A percentile compares a stretch with the other conserved stretches of the same genome.
These are phyloP conservation scores for Phytopythium mirpurense DNA, from an alignment of 352 stramenopile genomes.

Conservation along the genomic window DNA sequence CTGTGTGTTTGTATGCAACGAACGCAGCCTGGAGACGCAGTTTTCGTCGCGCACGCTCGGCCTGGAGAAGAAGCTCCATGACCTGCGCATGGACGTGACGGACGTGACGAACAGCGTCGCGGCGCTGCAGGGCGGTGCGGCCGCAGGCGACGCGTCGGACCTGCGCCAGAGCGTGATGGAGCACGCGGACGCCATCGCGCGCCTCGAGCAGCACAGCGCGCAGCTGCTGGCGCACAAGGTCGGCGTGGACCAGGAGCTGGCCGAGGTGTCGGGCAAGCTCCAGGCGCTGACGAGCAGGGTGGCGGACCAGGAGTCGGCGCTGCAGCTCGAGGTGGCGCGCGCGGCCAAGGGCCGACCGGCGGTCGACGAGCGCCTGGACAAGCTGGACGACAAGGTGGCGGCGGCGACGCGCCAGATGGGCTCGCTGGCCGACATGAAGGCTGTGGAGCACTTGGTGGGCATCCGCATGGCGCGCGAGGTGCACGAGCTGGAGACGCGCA, in stretches of 20 bases:
- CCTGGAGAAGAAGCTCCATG: conserved; percentile 63
- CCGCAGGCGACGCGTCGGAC: conserved; percentile 15
- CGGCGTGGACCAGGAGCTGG: conserved; percentile 53
- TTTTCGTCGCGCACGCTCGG: conserved; percentile 43
- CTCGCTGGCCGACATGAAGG: conserved; percentile 52
- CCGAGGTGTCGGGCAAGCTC: conserved; percentile 49
- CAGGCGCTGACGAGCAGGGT: conserved; percentile 39
- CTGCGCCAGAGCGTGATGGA: conserved; percentile 24
- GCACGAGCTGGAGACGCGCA: conserved; percentile 62
- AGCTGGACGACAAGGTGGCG: conserved; percentile 46
- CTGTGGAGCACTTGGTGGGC: conserved; percentile 58
- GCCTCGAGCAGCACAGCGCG: conserved; percentile 70
- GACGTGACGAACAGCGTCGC: conserved; percentile 43
- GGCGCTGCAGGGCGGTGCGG: conserved; percentile 41
- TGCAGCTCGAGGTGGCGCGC: conserved; percentile 59
- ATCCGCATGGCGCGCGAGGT: conserved; percentile 65
- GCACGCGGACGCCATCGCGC: conserved; percentile 45
- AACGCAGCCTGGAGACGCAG: conserved; percentile 45
- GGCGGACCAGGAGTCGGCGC: conserved; percentile 44
- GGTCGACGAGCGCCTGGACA: conserved; percentile 53
- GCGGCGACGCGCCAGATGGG: conserved; percentile 46
- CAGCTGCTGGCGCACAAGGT: conserved; percentile 60
- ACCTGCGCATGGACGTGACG: conserved; percentile 55
- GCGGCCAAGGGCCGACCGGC: conserved; percentile 39
- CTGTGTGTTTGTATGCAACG: too few species aligned